A percentile compares a stretch with the other conserved stretches of the same genome.
phyloP scores from a whole-genome alignment of 1,284 basidiomycete species.

The Moniliella sp. region DNA sequence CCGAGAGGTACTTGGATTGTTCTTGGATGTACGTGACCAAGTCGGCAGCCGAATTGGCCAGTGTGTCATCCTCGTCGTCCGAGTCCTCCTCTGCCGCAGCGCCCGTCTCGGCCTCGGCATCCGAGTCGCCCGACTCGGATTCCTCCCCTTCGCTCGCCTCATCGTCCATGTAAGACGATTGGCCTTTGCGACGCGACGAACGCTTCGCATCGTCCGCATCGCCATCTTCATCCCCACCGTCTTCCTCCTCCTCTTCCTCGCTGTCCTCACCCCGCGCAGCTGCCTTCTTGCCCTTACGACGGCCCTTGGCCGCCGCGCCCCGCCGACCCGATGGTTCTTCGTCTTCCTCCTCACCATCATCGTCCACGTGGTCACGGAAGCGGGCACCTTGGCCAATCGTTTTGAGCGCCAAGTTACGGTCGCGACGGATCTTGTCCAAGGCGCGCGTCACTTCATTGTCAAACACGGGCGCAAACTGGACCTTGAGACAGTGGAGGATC shows the following conservation, averaged over 20 bases:
- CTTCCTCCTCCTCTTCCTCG: constrained; percentile 7
- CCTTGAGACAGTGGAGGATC: constrained; percentile 52
- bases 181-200: constrained; percentile 44
- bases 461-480: constrained; percentile 58
- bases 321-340: constrained; percentile 39
- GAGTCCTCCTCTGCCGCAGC: constrained; percentile 6
- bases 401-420: constrained; percentile 56
- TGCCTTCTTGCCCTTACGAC: neutral
- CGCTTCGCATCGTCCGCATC: constrained; percentile 53
- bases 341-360: constrained; percentile 38
- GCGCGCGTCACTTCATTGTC: constrained; percentile 69
- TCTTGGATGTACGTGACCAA: constrained; percentile 39
- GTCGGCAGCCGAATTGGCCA: constrained; percentile 27
- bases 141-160: constrained; percentile 35
- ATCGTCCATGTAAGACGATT: constrained; percentile 46
- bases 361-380: constrained; percentile 43
- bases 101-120: constrained; percentile 6
- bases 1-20: constrained; percentile 39
- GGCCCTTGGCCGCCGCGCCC: constrained; percentile 3
- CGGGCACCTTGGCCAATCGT: constrained; percentile 46
- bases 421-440: constrained; percentile 62
- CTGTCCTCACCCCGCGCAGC: neutral
- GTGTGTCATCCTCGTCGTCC: constrained; percentile 35
- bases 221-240: constrained; percentile 41
- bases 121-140: constrained; percentile 12